Evolutionary conservation across 805 yeast species (phyloP), one percentile per base, ranked within the genome.

Genomic region (Trichomonascus vanleenenianus): DNA sequence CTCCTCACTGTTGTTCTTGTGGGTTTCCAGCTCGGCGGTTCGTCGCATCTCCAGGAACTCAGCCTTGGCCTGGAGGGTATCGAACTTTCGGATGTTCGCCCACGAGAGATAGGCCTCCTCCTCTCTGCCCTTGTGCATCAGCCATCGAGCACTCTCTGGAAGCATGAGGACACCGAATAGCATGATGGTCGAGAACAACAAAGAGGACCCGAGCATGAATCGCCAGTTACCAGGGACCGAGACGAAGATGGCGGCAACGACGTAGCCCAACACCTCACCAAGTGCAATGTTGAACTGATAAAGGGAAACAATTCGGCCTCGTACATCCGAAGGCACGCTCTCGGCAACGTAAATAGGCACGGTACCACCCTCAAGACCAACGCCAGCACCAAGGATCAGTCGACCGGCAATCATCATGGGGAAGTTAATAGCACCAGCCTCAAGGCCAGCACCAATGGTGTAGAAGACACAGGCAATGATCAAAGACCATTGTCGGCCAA

Each of bases 321-420:
- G 70, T 22, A 73, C 69, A n/a, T 58, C 58, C 1, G 81, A 71
- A 8, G 83, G 83, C 25, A 75, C 78, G 45, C 75, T 73, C 56
- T 80, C 85, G 20, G 81, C 71, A 44, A 79, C 75, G 56, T 78
- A 79, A 45, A 77, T 72, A 54, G 80, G 79, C 51, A 79, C 80
- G 56, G 77, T 72, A 39, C 81, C 82, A 57, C 82, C 80, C 61
- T 78, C 84, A 39, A 79, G 69, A 49, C 85, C 85, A 45, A 79
- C 74, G 55, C 84, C 85, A 33, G 76, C 61, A 49, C 85, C 85
- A 32, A 79, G 64, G 45, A 78, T 56, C 52, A 78, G 74, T 56
- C 84, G 72, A 57, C 82, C 76, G 46, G 79, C 79, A 62, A 71
- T 70, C 71, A 83, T 65, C 66, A 76, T 76, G 30, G 64, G 61